These are phyloP conservation scores for Lepidium sativum DNA, from an alignment of 345 rosid genomes.

Conservation along the genomic window DNA sequence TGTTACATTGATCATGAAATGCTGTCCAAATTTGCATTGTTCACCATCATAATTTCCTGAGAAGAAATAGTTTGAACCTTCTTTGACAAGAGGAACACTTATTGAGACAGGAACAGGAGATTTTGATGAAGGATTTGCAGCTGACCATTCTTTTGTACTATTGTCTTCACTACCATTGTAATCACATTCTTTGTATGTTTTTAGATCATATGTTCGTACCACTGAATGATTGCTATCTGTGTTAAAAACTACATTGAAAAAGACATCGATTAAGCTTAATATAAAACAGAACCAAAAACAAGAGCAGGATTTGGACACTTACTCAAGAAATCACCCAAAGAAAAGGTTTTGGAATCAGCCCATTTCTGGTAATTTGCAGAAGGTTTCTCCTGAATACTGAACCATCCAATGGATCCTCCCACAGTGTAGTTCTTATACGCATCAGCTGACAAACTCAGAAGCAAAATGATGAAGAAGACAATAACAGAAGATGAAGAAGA, in stretches of 20 bases:
- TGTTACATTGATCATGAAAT: constrained; percentile 56
- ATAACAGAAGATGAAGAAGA: not conserved
- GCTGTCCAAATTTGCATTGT: constrained; percentile 68
- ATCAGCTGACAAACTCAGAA: constrained; percentile 22
- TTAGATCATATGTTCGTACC: constrained; percentile 67
- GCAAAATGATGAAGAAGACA: not conserved
- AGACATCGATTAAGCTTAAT: not conserved
- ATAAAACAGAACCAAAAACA: not conserved
- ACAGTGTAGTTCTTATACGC: constrained; percentile 91
- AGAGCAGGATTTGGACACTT: constrained; percentile 22
- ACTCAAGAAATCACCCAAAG: constrained; percentile 93
- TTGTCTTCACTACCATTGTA: constrained; percentile 41
- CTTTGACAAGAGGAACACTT: constrained; percentile 61
- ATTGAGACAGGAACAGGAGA: constrained; percentile 44
- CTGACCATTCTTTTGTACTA: constrained; percentile 63
- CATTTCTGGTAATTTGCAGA: constrained; percentile 69
- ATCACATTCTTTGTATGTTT: constrained; percentile 67
- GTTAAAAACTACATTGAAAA: constrained; percentile 58
- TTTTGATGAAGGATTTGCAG: constrained; percentile 63
- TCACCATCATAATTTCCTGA: constrained; percentile 85
- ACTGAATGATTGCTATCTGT: constrained; percentile 91
- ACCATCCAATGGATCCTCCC: constrained; percentile 80
- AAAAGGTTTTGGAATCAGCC: constrained; percentile 64
- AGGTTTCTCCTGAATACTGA: constrained; percentile 41
- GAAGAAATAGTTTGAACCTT: constrained; percentile 70